phyloP scores from a whole-genome alignment of 345 rosid genomes.

The Linum usitatissimum region DNA sequence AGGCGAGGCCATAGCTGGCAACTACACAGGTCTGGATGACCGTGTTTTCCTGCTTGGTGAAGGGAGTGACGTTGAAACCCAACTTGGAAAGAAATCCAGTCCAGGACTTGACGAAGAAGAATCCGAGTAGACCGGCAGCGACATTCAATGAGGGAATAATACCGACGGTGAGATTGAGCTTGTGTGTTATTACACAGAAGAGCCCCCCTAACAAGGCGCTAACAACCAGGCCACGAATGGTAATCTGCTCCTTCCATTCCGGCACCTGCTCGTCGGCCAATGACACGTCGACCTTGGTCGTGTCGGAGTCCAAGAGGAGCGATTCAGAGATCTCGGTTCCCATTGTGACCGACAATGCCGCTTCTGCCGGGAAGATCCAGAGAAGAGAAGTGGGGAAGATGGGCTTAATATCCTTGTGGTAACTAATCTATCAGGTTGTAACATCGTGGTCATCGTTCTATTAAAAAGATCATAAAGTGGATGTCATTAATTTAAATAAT shows the following conservation, averaged over 20 bases:
- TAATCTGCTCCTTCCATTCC: conserved; percentile 90
- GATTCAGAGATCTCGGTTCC: conserved; percentile 54
- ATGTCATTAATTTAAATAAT: too few relatives aligned
- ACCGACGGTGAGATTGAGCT: conserved; percentile 82
- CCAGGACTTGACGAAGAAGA: conserved; percentile 91
- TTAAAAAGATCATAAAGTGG: too few relatives aligned
- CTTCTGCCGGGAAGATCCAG: background rate
- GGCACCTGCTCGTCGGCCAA: conserved; percentile 35
- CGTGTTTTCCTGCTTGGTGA: conserved; percentile 86
- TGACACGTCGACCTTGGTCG: conserved; percentile 8
- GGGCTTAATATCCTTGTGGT: too few relatives aligned
- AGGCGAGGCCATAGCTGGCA: conserved; percentile 90
- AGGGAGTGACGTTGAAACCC: conserved; percentile 52
- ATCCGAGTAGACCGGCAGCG: conserved; percentile 87
- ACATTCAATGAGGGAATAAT: conserved; percentile 83
- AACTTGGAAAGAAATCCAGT: conserved; percentile 50
- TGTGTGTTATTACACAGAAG: conserved; percentile 85
- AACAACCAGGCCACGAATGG: conserved; percentile 55
- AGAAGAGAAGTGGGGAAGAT: too few relatives aligned
- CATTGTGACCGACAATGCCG: conserved; percentile 21
- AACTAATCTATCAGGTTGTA: too few relatives aligned
- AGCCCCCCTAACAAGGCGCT: conserved; percentile 63
- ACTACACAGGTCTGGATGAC: conserved; percentile 96
- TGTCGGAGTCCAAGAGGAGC: conserved; percentile 25
- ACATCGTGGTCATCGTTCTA: too few relatives aligned